These are phyloP conservation scores for Populus euphratica DNA, from an alignment of 345 rosid species.

Conservation along the genomic window DNA sequence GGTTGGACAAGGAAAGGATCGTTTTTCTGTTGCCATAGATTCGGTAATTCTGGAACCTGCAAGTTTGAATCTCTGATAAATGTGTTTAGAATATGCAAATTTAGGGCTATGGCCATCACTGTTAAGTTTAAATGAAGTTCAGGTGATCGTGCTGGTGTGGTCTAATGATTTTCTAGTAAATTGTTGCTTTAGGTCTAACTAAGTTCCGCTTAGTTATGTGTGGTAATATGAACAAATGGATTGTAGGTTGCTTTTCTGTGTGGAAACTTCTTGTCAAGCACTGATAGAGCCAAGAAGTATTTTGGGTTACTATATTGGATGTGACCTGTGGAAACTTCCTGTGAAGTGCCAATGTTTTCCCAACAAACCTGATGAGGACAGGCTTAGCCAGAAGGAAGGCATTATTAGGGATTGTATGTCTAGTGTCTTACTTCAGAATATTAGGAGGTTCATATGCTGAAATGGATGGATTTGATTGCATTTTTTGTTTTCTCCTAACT, in stretches of 20 bases:
- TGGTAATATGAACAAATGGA: not conserved
- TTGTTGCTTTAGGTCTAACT: slow-evolving; percentile 1
- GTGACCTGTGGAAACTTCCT: slow-evolving; percentile 14
- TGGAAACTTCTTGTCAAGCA: not conserved
- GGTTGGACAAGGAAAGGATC: slow-evolving; percentile 55
- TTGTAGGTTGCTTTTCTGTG: not conserved
- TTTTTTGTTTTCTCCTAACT: not conserved
- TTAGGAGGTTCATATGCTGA: not conserved
- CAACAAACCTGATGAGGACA: not conserved
- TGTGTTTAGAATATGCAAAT: not conserved
- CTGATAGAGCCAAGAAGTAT: not conserved
- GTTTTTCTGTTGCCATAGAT: slow-evolving; percentile 74
- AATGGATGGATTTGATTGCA: not conserved
- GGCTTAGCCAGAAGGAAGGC: not conserved
- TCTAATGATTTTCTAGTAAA: not conserved
- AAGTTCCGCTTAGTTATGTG: not conserved
- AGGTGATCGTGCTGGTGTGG: not conserved
- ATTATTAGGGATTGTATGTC: not conserved
- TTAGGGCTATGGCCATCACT: not conserved
- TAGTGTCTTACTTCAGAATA: not conserved
- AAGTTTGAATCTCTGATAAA: slow-evolving; percentile 7
- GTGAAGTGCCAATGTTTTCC: not conserved
- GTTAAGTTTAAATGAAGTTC: slow-evolving; percentile 1
- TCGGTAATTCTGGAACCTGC: slow-evolving; percentile 45
- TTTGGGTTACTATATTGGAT: not conserved